Conservation (phyloP, 1,284 basidiomycete genomes). For the Cutaneotrichosporon arboriforme region DNA sequence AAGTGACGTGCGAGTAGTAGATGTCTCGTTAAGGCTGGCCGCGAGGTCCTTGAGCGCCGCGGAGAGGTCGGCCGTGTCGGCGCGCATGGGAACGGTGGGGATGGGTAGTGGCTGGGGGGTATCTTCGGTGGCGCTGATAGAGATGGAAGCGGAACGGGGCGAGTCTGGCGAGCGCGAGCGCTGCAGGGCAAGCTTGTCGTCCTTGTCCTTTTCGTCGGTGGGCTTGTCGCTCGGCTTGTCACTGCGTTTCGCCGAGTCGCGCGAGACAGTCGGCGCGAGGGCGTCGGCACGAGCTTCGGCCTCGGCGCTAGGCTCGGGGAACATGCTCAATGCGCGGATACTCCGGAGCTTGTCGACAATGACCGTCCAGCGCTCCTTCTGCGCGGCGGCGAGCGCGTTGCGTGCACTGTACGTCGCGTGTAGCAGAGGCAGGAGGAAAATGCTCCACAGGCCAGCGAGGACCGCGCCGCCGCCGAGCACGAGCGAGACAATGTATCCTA, state of each 20-base stretch:
- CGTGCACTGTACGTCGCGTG: conserved; percentile 44
- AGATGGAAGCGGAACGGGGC: conserved; percentile 1
- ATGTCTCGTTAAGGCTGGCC: conserved; percentile 32
- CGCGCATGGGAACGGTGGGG: conserved; percentile 6
- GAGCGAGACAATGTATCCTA: conserved; percentile 39
- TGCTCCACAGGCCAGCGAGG: conserved; percentile 36
- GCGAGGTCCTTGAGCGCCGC: conserved; percentile 24
- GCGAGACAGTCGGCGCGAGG: background rate
- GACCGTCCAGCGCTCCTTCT: conserved; percentile 21
- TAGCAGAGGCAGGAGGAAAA: conserved; percentile 42
- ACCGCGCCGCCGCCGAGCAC: conserved; percentile 35
- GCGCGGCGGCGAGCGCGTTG: conserved; percentile 36
- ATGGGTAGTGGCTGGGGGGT: background rate
- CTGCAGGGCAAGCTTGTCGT: background rate
- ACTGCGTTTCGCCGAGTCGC: background rate
- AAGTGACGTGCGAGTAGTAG: conserved; percentile 44
- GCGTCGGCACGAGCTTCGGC: background rate
- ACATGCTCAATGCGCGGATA: conserved; percentile 20
- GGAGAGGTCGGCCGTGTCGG: conserved; percentile 16
- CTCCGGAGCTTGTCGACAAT: conserved; percentile 21
- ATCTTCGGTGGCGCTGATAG: background rate
- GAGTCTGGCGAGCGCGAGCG: conserved; percentile 1
- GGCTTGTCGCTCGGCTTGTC: background rate
- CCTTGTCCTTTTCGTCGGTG: conserved; percentile 5
- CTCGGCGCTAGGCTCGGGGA: conserved; percentile 4